Base-by-base conservation (phyloP, 139 green algal species). In the Chlamydomonas schloesseri region DNA sequence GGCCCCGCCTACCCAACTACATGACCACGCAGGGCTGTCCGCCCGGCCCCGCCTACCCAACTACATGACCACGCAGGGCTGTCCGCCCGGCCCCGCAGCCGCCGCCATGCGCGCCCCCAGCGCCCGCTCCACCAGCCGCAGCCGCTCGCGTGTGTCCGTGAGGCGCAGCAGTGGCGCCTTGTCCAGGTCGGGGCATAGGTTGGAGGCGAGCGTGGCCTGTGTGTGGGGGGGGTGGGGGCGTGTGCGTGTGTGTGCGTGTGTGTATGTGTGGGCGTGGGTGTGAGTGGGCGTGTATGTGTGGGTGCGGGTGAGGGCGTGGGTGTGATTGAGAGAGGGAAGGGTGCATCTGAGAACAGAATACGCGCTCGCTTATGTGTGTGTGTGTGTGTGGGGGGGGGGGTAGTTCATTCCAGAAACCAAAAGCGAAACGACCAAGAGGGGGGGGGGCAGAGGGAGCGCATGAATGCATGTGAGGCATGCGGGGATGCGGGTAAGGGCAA, bases 161-260 rank as follows among this genome's bases (percentile, higher is more conserved):
- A 24, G 8, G 18, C 64, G 46, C 78, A 84, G 78, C 64, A 84
- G 64, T 3, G 29, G 10, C 8, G 42, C 37, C 64, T 67, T 65
- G 78, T 74, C 64, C 46, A 84, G 46, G 24, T 84, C 64, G 64
- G 64, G 64, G 18, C 50, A 3, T 29, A 84, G 33, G 42, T 36
- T 50, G 64, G 24, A 20, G 2, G 64, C 37, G 4, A 50, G 42
- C 4, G 78, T 36, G 64, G 64, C 42, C 78, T 84, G 78, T 3
- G 62, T 37, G 36, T 9, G 26, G 37, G 58, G 60, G n/a, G 20
- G n/a, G 62, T 18, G 10, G 11, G 62, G 26, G 62, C 4, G 20
- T n/a, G n/a, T n/a, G n/a, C n/a, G n/a, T n/a, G n/a, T n/a, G n/a
- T n/a, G n/a, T 68, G 21, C 4, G 13, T n/a, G 50, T 17, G 21